Base-by-base conservation (phyloP, 1,284 basidiomycete species). In the Apiotrichum sp. region DNA sequence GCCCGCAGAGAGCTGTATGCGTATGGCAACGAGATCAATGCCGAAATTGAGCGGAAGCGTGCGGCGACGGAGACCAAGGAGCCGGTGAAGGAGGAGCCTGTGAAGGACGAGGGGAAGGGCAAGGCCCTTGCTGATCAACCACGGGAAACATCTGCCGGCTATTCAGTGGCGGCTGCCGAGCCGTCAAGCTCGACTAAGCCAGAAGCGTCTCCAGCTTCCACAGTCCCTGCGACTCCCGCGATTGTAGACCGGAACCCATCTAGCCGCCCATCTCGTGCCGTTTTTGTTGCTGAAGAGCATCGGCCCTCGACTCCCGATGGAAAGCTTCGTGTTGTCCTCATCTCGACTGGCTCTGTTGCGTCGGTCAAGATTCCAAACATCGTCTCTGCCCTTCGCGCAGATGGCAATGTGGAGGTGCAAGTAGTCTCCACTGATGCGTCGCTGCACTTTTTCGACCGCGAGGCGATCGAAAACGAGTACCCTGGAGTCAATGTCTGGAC, bases 281-380 rank as follows among this genome's bases (percentile, higher is more conserved):
- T 48, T 3, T 74, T 74, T 51, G 65, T 67, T 4, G 60, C 69
- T 0, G 64, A 67, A 2, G 58, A 69, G 16, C 48, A 73, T 48
- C 53, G 62, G n/a, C 69, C 70, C 2, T 53, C 52, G 10, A 29
- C 33, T 10, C 51, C 58, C 1, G 71, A 74, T 59, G 74, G 73
- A 16, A 64, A 71, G 44, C 68, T 78, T 45, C 79, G 97, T 70
- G 83, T 97, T 40, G 78, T 98, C 6, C 78, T 98, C 42, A 86
- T 95, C 50, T 85, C 87, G 0, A 90, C 91, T 0, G 93, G 95
- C 10, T 95, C 90, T 65, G 95, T 98, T 1, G 95, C 95, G 0
- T 90, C 89, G 52, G 83, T 98, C 68, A 98, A 98, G 71, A 84
- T 87, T 1, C 92, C 93, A 1, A 79, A 95, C 40, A 97, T 98